Conservation (phyloP, 495 filamentous ascomycete genomes). For the Penicillium waksmanii region DNA sequence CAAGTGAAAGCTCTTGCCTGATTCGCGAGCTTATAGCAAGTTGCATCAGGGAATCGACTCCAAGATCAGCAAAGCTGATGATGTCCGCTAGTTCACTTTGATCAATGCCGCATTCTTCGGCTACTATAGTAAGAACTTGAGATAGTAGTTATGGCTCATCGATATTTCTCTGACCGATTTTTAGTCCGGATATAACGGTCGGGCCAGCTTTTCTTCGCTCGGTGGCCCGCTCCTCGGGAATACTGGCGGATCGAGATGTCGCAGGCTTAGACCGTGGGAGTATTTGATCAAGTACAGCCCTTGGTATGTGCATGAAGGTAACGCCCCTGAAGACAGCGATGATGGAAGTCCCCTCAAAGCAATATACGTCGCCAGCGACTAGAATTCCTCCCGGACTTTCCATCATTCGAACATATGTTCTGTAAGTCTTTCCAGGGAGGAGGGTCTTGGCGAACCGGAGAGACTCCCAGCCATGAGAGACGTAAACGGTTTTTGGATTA, state of each 20-base stretch:
- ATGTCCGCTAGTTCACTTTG: constrained; percentile 35
- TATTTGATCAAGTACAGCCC: constrained; percentile 22
- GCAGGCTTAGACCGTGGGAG: constrained; percentile 12
- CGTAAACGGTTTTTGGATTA: constrained; percentile 47
- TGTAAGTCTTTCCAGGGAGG: constrained; percentile 30
- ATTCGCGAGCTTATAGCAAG: constrained; percentile 46
- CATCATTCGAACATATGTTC: constrained; percentile 45
- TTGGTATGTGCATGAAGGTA: constrained; percentile 26
- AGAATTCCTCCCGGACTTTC: constrained; percentile 28
- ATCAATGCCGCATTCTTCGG: constrained; percentile 33
- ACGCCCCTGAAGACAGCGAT: constrained; percentile 38
- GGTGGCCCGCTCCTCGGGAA: not conserved
- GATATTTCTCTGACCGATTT: not conserved
- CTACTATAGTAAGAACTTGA: constrained; percentile 18
- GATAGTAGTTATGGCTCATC: not conserved
- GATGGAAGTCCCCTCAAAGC: constrained; percentile 36
- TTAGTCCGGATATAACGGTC: too few species aligned
- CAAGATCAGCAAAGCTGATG: constrained; percentile 45
- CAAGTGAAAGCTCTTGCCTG: constrained; percentile 38
- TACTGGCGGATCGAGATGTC: not conserved
- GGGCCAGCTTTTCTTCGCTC: not conserved
- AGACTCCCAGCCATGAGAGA: constrained; percentile 43
- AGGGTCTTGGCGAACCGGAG: constrained; percentile 34
- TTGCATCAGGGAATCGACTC: constrained; percentile 54
- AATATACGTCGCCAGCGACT: constrained; percentile 41